These are phyloP conservation scores for Lipomyces lipofer DNA, from an alignment of 805 yeast species.

Conservation along the genomic window DNA sequence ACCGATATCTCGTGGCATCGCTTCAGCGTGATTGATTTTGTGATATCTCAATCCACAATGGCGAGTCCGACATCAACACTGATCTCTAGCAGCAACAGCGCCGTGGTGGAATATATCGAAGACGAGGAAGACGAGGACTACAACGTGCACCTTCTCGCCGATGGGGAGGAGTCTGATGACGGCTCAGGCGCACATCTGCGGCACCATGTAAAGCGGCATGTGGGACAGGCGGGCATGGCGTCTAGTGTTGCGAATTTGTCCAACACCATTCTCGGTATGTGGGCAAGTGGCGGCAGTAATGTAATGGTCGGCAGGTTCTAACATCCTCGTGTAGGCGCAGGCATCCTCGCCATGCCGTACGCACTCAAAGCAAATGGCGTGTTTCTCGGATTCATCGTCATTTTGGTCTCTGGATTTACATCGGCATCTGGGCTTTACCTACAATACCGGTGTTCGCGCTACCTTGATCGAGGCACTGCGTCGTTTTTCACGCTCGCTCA, in stretches of 20 bases:
- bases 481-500: constrained; percentile 68
- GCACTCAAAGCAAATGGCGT: constrained; percentile 67
- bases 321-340: constrained; percentile 57
- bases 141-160: constrained; percentile 2
- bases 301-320: neutral
- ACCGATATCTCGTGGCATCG: too few relatives aligned
- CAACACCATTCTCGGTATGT: constrained; percentile 55
- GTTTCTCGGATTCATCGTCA: constrained; percentile 53
- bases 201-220: constrained; percentile 3
- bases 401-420: constrained; percentile 60
- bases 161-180: constrained; percentile 10
- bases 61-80: too few relatives aligned
- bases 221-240: constrained; percentile 24
- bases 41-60: too few relatives aligned
- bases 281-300: neutral
- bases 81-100: neutral
- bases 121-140: constrained; percentile 29
- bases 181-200: constrained; percentile 1
- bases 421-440: constrained; percentile 68
- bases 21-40: too few relatives aligned
- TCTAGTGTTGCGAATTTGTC: constrained; percentile 48
- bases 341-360: constrained; percentile 72
- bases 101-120: constrained; percentile 26
- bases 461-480: constrained; percentile 59
- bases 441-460: constrained; percentile 58